These are phyloP conservation scores for Endocarpon pusillum DNA, from an alignment of 495 filamentous ascomycete genomes.

Conservation along the genomic window DNA sequence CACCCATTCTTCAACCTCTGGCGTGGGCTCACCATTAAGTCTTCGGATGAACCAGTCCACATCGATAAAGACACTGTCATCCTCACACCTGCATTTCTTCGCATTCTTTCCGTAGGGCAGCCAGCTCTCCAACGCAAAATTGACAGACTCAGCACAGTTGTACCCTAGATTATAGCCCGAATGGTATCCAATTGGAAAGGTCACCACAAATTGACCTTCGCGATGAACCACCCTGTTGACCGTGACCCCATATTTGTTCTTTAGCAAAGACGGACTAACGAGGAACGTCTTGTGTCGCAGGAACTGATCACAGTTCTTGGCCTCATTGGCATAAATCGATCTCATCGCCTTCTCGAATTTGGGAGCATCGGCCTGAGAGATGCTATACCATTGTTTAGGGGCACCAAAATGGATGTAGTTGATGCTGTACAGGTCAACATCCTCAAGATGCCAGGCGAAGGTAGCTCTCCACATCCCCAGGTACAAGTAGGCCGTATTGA, in stretches of 20 bases:
- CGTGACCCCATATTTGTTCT: slow-evolving; percentile 76
- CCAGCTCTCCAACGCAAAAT: slow-evolving; percentile 92
- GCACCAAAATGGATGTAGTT: slow-evolving; percentile 99
- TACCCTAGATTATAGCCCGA: slow-evolving; percentile 97
- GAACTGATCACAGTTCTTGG: slow-evolving; percentile 95
- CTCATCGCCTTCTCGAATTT: slow-evolving; percentile 92
- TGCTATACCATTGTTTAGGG: slow-evolving; percentile 99
- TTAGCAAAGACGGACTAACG: slow-evolving; percentile 79
- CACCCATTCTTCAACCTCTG: slow-evolving; percentile 71
- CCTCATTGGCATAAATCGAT: slow-evolving; percentile 85
- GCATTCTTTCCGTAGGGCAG: slow-evolving; percentile 85
- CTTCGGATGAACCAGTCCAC: slow-evolving; percentile 89
- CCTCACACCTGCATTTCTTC: slow-evolving; percentile 91
- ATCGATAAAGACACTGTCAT: slow-evolving; percentile 97
- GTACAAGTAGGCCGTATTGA: slow-evolving; percentile 98
- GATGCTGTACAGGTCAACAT: slow-evolving; percentile 98
- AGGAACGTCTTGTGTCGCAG: slow-evolving; percentile 95
- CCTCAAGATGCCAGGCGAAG: slow-evolving; percentile 97
- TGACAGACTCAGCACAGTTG: slow-evolving; percentile 97
- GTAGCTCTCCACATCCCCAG: slow-evolving; percentile 99
- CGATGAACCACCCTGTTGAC: slow-evolving; percentile 93
- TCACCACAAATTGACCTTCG: slow-evolving; percentile 96
- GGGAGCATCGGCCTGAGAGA: slow-evolving; percentile 88
- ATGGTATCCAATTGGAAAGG: slow-evolving; percentile 95
- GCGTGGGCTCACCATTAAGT: slow-evolving; percentile 74